Conservation (phyloP, 2,329 filamentous ascomycete genomes). For the Endoconidiophora polonica region DNA sequence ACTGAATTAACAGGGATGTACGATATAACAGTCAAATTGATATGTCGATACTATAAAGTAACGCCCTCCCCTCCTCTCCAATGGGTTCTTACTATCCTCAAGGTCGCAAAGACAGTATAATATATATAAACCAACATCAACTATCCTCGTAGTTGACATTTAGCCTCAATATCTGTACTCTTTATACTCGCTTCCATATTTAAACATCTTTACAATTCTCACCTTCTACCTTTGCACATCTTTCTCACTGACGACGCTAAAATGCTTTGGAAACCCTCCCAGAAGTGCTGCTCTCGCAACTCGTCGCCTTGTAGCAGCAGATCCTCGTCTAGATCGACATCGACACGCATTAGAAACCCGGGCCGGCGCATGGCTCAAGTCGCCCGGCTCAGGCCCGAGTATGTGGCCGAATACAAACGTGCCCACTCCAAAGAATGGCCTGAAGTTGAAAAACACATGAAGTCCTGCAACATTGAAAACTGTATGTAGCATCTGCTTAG, state of each 20-base stretch:
- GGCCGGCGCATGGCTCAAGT: constrained; percentile 48
- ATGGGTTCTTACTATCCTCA: too few species aligned
- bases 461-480: constrained; percentile 56
- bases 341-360: not conserved
- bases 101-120: too few species aligned
- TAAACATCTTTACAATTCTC: too few species aligned
- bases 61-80: too few species aligned
- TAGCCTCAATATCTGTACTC: too few species aligned
- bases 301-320: not conserved
- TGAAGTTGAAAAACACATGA: constrained; percentile 59
- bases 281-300: constrained; percentile 2
- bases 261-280: constrained; percentile 5
- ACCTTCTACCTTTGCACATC: too few species aligned
- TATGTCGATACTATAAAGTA: too few species aligned
- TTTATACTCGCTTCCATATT: too few species aligned
- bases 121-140: too few species aligned
- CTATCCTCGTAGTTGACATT: too few species aligned
- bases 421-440: constrained; percentile 63
- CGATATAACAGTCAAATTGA: too few species aligned
- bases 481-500: constrained; percentile 30
- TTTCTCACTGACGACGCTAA: not conserved
- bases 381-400: constrained; percentile 52
- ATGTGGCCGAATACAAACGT: constrained; percentile 52
- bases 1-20: too few species aligned
- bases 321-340: constrained; percentile 1